A percentile compares a stretch with the other conserved stretches of the same genome.
Conservation (phyloP, 139 green algal species). For the Haematococcus lacustris region DNA sequence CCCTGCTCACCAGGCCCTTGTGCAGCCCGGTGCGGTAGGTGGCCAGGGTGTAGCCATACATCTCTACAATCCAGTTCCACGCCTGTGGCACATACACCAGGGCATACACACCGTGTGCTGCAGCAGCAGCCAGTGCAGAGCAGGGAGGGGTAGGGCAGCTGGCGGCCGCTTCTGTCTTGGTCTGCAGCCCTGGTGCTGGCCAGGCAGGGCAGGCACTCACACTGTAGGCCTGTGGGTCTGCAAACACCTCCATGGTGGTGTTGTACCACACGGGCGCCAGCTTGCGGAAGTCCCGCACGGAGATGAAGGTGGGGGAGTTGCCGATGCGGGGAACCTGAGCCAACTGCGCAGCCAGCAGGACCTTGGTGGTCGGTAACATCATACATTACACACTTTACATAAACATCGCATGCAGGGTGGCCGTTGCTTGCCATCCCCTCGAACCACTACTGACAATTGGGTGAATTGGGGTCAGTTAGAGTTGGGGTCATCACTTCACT, state of each 20-base stretch:
- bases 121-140: no score
- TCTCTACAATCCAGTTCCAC: constrained; percentile 76
- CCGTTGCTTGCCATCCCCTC: no score
- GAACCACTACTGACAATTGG: no score
- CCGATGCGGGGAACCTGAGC: constrained; percentile 53
- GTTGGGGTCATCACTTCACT: no score
- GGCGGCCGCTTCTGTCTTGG: no score
- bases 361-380: not conserved
- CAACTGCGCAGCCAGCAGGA: not conserved
- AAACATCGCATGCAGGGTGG: no score
- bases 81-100: constrained; percentile 16
- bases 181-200: no score
- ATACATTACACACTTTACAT: not conserved
- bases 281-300: constrained; percentile 13
- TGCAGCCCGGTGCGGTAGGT: constrained; percentile 22
- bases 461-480: no score
- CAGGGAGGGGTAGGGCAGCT: no score
- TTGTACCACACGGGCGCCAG: constrained; percentile 74
- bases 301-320: constrained; percentile 81
- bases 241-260: constrained; percentile 77
- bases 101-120: no score
- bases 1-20: constrained; percentile 10
- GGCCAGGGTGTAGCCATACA: constrained; percentile 51
- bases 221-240: constrained; percentile 68
- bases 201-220: no score